phyloP scores from a whole-genome alignment of 305 asterid species.

The Nicotiana rustica region DNA sequence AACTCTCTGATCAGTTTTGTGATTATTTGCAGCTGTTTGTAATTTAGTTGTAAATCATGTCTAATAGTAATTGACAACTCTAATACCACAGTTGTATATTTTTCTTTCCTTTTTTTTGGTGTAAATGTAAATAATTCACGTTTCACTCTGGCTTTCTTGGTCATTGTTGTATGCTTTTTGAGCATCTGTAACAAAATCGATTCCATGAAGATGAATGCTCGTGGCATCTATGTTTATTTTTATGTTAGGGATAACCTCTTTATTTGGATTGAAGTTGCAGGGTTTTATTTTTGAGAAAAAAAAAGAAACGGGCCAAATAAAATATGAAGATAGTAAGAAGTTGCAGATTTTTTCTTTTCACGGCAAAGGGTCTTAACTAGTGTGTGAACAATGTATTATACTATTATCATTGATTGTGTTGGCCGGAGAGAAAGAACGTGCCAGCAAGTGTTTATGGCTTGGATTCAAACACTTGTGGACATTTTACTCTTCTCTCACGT shows the following conservation, averaged over 20 bases:
- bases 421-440: not conserved
- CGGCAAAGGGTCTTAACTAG: not conserved
- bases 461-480: not conserved
- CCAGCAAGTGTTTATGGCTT: too few species aligned
- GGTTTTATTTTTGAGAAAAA: not conserved
- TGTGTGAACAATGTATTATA: not conserved
- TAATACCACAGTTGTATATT: slow-evolving; percentile 7
- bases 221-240: slow-evolving; percentile 18
- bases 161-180: not conserved
- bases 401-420: not conserved
- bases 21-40: slow-evolving; percentile 47
- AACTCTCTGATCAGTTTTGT: slow-evolving; percentile 37
- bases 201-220: slow-evolving; percentile 12
- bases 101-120: not conserved
- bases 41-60: slow-evolving; percentile 49
- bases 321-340: not conserved
- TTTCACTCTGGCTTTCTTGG: slow-evolving; percentile 21
- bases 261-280: slow-evolving; percentile 5
- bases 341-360: slow-evolving; percentile 6
- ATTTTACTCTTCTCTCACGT: not conserved
- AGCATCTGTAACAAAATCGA: slow-evolving; percentile 15
- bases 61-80: slow-evolving; percentile 26
- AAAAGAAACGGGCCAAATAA: not conserved
- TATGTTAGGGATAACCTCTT: slow-evolving; percentile 8
- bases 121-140: slow-evolving; percentile 15